phyloP scores from a whole-genome alignment of 163 green algal genomes.

The Coccomyxa subellipsoidea region DNA sequence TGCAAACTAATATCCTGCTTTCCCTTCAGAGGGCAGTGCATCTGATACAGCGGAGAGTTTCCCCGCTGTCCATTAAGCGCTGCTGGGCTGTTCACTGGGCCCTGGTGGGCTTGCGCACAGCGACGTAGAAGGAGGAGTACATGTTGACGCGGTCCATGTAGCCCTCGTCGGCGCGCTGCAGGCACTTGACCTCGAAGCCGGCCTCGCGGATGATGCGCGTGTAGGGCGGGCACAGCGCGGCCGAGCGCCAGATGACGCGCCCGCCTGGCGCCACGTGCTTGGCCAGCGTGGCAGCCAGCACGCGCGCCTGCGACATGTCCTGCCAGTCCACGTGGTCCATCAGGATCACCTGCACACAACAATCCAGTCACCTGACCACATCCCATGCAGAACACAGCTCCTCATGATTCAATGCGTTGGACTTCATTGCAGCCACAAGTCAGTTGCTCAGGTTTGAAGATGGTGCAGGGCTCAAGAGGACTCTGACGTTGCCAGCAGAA shows the following conservation, averaged over 20 bases:
- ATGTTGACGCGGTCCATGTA: conserved; percentile 93
- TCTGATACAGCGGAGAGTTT: no score
- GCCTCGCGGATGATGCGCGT: conserved; percentile 68
- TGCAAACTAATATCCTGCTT: no score
- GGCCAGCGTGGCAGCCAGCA: conserved; percentile 52
- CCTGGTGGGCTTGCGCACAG: conserved; percentile 12
- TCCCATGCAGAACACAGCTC: neutral
- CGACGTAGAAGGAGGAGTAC: conserved; percentile 70
- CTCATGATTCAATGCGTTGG: neutral
- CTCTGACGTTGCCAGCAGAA: no score
- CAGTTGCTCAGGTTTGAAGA: no score
- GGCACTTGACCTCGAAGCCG: conserved; percentile 85
- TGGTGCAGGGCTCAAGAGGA: no score
- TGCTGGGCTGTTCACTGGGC: neutral
- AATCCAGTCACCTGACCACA: neutral
- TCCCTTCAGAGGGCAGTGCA: no score
- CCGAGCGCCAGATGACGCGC: conserved; percentile 94
- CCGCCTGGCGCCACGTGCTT: conserved; percentile 77
- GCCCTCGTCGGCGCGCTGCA: conserved; percentile 53
- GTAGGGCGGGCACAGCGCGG: conserved; percentile 84
- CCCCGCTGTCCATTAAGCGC: no score
- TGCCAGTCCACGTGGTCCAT: conserved; percentile 99
- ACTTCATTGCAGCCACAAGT: no score
- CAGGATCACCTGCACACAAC: conserved; percentile 80
- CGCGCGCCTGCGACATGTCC: conserved; percentile 37